Evolutionary conservation across 805 yeast genomes (phyloP).

Genomic region (Torulaspora delbrueckii): DNA sequence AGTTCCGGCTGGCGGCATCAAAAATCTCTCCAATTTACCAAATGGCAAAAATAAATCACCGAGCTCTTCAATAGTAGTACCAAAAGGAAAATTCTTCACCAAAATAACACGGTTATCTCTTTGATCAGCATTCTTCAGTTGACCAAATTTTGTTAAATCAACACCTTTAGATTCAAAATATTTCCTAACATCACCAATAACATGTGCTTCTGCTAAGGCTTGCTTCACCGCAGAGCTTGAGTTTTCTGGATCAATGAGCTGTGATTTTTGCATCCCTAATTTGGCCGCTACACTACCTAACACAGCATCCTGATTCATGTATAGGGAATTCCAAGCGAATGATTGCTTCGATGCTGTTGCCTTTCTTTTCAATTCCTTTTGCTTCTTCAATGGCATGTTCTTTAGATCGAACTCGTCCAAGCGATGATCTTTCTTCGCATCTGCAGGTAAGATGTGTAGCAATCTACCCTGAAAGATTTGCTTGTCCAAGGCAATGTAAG

Average conservation of each 20-base stretch:
- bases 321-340: constrained; percentile 93
- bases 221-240: constrained; percentile 90
- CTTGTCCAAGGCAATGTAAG: constrained; percentile 72
- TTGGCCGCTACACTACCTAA: constrained; percentile 81
- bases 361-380: constrained; percentile 75
- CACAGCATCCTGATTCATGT: constrained; percentile 87
- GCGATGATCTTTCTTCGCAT: constrained; percentile 72
- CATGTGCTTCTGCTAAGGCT: constrained; percentile 96
- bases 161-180: constrained; percentile 84
- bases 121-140: constrained; percentile 42
- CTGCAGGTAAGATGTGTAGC: constrained; percentile 82
- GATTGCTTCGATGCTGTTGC: constrained; percentile 80
- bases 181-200: constrained; percentile 82
- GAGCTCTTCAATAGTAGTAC: constrained; percentile 74
- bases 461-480: constrained; percentile 92
- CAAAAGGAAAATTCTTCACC: constrained; percentile 87
- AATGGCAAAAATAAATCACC: constrained; percentile 74
- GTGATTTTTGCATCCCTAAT: constrained; percentile 77
- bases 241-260: constrained; percentile 81
- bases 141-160: constrained; percentile 66
- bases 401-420: constrained; percentile 88
- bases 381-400: constrained; percentile 89
- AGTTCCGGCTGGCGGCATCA: constrained; percentile 96
- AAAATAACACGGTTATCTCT: constrained; percentile 76
- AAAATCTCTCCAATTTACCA: constrained; percentile 72